Evolutionary conservation across 2,329 filamentous ascomycete genomes (phyloP), one percentile per base, ranked within the genome.

Genomic region (Clonostachys byssicola): DNA sequence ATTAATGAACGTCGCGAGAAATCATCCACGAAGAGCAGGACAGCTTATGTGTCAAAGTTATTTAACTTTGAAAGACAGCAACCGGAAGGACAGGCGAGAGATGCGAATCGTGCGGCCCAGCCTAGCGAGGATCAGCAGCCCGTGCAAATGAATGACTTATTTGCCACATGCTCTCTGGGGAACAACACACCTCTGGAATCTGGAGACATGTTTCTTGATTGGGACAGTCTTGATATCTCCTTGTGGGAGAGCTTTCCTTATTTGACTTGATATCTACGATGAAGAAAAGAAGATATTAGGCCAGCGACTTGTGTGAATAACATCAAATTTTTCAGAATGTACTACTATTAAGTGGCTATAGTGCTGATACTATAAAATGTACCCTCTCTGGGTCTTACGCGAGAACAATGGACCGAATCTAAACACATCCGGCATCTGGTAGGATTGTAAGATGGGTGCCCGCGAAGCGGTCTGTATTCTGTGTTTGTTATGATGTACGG

Each of bases 1-100:
- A 70, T 78, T 8, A 53, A 56, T 5, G 63, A 72, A 43, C 68
- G 71, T 49, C 66, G 70, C 1, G 51, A 57, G 41, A 55, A 53
- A 39, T 46, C 51, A 10, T 50, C 52, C 5, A 48, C 51, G 7
- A 52, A 52, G 12, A 52, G 57, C 5, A 49, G 58, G 34, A 61
- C 54, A 17, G 52, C 53, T 34, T 62, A 61, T n/a, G 58, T 63
- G 4, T 56, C 53, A 34, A 56, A 54, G 34, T 43, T 64, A 3
- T 58, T 63, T 17, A 53, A 56, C 7, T 50, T 59, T 4, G 48
- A 49, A 13, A 40, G 39, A 6, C 41, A 12, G 18, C 48, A 45
- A 18, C 23, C 33, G 3, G 40, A 50, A 14, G 40, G 35, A 47
- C 51, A 40, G 44, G 47, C 10, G 17, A 23, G 36, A 34, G 35